Conservation (phyloP, 495 filamentous ascomycete genomes). For the Daldinia caldariorum region DNA sequence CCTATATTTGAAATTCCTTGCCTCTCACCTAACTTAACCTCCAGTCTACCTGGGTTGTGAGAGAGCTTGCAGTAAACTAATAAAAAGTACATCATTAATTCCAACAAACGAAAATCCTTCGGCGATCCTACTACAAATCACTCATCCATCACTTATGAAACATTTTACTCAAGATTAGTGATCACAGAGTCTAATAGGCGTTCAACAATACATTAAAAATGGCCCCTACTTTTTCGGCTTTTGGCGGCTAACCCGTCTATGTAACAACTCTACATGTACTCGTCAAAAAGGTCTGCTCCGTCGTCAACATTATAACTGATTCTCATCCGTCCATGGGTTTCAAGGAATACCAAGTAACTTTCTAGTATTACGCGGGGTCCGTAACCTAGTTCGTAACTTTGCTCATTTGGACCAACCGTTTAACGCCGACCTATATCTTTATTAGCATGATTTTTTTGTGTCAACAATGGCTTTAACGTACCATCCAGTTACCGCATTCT, state of each 20-base stretch:
- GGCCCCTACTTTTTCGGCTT: conserved; percentile 22
- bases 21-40: background rate
- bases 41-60: background rate
- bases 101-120: background rate
- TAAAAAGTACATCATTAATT: too few species aligned
- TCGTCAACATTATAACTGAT: conserved; percentile 17
- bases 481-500: conserved; percentile 96
- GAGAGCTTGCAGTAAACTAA: background rate
- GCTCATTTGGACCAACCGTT: conserved; percentile 92
- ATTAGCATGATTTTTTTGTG: conserved; percentile 38
- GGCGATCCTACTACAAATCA: background rate
- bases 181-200: background rate
- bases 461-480: conserved; percentile 58
- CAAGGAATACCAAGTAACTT: too few species aligned
- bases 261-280: conserved; percentile 36
- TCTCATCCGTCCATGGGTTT: background rate
- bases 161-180: background rate
- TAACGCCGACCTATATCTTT: conserved; percentile 79
- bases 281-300: conserved; percentile 26
- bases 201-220: conserved; percentile 16
- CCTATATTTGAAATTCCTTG: background rate
- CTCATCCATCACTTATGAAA: too few species aligned
- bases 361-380: too few species aligned
- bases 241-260: conserved; percentile 36
- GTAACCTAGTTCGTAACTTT: conserved; percentile 65